A percentile compares a stretch with the other conserved stretches of the same genome.
Evolutionary conservation across 2,329 filamentous ascomycete genomes (phyloP).

Genomic region (Pseudonectria foliicola): DNA sequence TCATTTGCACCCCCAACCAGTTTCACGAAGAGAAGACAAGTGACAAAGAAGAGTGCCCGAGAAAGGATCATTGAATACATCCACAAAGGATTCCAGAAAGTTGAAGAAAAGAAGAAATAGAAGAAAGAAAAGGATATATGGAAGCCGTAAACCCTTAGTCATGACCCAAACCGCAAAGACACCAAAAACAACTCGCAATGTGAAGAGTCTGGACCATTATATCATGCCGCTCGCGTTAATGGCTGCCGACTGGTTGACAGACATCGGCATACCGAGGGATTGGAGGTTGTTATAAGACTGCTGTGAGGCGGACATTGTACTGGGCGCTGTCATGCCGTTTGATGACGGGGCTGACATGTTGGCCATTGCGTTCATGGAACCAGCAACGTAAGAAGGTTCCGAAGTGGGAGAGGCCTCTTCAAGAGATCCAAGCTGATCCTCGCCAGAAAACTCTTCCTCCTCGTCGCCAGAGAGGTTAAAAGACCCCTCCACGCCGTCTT

Average conservation of each 20-base stretch:
- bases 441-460: slow-evolving; percentile 73
- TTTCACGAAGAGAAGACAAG: too few species aligned
- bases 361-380: slow-evolving; percentile 42
- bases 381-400: slow-evolving; percentile 54
- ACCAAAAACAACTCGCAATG: slow-evolving; percentile 18
- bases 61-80: too few species aligned
- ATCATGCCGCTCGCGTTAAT: slow-evolving; percentile 40
- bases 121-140: slow-evolving; percentile 21
- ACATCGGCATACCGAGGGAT: slow-evolving; percentile 58
- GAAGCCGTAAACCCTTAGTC: slow-evolving; percentile 23
- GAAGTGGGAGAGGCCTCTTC: slow-evolving; percentile 73
- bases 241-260: slow-evolving; percentile 48
- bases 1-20: slow-evolving; percentile 11
- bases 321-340: slow-evolving; percentile 10
- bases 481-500: slow-evolving; percentile 50
- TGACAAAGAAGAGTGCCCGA: too few species aligned
- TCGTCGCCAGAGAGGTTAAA: slow-evolving; percentile 72
- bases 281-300: slow-evolving; percentile 51
- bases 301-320: slow-evolving; percentile 15
- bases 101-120: slow-evolving; percentile 16
- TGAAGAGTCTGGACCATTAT: slow-evolving; percentile 21
- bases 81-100: slow-evolving; percentile 18
- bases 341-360: slow-evolving; percentile 22
- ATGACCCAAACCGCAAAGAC: slow-evolving; percentile 14
- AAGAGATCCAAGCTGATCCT: slow-evolving; percentile 74